phyloP scores from a whole-genome alignment of 352 stramenopile genomes.

The Globisporangium emineosum region DNA sequence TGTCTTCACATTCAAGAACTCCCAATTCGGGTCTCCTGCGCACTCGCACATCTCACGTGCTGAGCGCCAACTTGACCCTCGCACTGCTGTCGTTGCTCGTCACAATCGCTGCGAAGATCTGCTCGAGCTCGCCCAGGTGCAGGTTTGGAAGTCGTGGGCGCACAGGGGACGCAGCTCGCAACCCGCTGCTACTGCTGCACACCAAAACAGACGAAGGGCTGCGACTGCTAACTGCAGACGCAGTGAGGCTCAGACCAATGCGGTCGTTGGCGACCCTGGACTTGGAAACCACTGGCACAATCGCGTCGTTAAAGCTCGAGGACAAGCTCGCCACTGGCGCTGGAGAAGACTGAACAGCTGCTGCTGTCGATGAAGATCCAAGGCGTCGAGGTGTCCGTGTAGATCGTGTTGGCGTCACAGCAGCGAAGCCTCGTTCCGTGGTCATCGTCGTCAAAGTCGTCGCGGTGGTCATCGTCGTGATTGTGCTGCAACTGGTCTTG shows the following conservation, averaged over 20 bases:
- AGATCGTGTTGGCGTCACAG: neutral
- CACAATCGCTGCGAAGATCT: constrained; percentile 19
- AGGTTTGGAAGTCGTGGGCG: constrained; percentile 3
- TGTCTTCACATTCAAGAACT: neutral
- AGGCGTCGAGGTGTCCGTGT: neutral
- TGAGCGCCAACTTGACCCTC: constrained; percentile 9
- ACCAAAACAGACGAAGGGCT: neutral
- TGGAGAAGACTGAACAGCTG: neutral
- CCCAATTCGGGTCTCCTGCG: neutral
- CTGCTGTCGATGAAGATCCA: neutral
- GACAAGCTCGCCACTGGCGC: neutral
- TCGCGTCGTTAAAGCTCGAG: neutral
- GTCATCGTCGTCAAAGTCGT: neutral
- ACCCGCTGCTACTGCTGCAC: neutral
- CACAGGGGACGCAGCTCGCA: neutral
- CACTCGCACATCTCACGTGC: neutral
- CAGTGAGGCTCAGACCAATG: neutral
- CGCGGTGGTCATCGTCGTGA: neutral
- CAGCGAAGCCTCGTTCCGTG: neutral
- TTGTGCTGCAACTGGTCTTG: neutral
- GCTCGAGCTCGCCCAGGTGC: constrained; percentile 11
- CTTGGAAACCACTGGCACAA: neutral
- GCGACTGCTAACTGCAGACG: neutral
- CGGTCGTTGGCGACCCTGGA: neutral
- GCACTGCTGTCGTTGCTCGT: constrained; percentile 2